Evolutionary conservation across 495 filamentous ascomycete species (phyloP), one percentile per base, ranked within the genome.

Genomic region (Aspergillus carlsbadensis): DNA sequence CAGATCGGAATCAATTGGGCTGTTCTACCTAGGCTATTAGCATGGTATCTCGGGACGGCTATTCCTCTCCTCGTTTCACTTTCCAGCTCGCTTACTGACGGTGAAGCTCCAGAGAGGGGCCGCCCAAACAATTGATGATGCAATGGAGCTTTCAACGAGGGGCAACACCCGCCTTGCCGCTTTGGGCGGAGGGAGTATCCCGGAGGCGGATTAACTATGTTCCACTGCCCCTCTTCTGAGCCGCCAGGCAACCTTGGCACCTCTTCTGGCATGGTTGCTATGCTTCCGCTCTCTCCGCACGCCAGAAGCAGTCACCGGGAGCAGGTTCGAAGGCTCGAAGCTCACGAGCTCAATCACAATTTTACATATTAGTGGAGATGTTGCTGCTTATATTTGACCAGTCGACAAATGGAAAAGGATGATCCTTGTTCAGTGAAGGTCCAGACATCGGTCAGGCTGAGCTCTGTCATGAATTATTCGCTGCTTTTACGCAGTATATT

Each of bases 281-380:
- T 39, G 40, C 33, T 10, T 34, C 18, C 31, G 5, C 15, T 17
- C 45, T 50, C 58, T 60, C 52, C 52, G 54, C 53, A 13, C 37
- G 33, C 54, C 59, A 54, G 59, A 62, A 62, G 17, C n/a, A 43
- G 45, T 67, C 64, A 67, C 64, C 64, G 61, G 64, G 33, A 33
- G 39, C 58, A n/a, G n/a, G n/a, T n/a, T 53, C 55, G 6, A 35
- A n/a, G n/a, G n/a, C n/a, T 41, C 14, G 34, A 33, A 31, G 26
- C 56, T 63, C 64, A 66, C 60, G 64, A 56, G 64, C 55, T 46
- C 31, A 26, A 50, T 52, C 50, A 26, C 44, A 39, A 21, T 54
- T 64, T 64, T 64, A 54, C 42, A 54, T n/a, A n/a, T 34, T 49
- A 43, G 42, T 45, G 49, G 54, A 35, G 52, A 37, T 2, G 2